These are phyloP conservation scores for Meyerozyma guilliermondii DNA, from an alignment of 1,139 yeast species.

Conservation along the genomic window DNA sequence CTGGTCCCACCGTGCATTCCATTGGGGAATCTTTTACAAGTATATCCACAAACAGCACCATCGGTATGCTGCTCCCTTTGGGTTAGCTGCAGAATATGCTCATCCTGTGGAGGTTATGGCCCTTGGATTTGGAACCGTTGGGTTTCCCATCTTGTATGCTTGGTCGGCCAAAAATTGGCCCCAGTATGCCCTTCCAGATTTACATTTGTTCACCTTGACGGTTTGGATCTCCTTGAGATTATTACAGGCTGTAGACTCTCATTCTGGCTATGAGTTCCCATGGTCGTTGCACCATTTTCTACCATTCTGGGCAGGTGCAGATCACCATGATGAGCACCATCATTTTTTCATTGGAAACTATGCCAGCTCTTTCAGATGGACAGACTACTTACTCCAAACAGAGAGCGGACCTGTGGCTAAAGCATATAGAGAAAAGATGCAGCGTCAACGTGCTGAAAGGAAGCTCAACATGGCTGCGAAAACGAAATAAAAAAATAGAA, in stretches of 20 bases:
- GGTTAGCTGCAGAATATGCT: conserved; percentile 46
- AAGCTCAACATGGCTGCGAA: not conserved
- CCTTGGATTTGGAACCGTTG: conserved; percentile 44
- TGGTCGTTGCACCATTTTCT: conserved; percentile 42
- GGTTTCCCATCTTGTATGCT: conserved; percentile 41
- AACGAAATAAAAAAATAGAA: not conserved
- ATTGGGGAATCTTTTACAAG: conserved; percentile 42
- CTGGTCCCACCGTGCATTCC: conserved; percentile 43
- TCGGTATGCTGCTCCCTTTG: conserved; percentile 47
- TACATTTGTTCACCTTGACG: conserved; percentile 41
- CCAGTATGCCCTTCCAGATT: conserved; percentile 10
- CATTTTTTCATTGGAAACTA: conserved; percentile 44
- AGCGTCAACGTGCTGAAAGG: conserved; percentile 5
- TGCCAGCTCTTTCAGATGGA: conserved; percentile 44
- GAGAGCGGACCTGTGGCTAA: conserved; percentile 44
- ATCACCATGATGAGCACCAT: conserved; percentile 46
- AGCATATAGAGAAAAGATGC: conserved; percentile 27
- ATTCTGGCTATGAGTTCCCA: conserved; percentile 46
- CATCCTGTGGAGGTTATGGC: conserved; percentile 44
- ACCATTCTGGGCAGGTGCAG: conserved; percentile 51
- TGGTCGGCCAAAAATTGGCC: conserved; percentile 21
- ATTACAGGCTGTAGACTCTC: conserved; percentile 46
- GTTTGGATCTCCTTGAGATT: conserved; percentile 41
- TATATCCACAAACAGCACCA: conserved; percentile 47
- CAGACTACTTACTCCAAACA: conserved; percentile 38